Conservation (phyloP, 140 eudicot species). For the Erigeron philadelphicus region DNA sequence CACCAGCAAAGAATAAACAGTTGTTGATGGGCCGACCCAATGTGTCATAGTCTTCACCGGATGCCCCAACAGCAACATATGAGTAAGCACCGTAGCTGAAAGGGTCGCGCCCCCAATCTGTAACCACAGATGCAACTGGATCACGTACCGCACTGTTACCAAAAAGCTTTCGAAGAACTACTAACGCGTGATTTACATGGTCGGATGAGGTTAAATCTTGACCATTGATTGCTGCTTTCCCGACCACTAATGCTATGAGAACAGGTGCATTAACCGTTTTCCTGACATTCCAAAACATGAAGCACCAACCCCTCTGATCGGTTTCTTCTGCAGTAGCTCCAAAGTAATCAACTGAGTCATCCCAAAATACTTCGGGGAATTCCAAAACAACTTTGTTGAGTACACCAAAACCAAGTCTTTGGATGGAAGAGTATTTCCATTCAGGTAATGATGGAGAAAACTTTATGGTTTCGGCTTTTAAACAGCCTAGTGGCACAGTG, state of each 20-base stretch:
- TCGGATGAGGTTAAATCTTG: constrained; percentile 49
- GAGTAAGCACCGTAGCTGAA: constrained; percentile 95
- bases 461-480: constrained; percentile 69
- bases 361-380: constrained; percentile 94
- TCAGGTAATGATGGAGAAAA: constrained; percentile 78
- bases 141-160: constrained; percentile 65
- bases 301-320: constrained; percentile 77
- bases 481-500: constrained; percentile 94
- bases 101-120: constrained; percentile 98
- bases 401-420: constrained; percentile 89
- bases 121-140: constrained; percentile 90
- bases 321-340: constrained; percentile 92
- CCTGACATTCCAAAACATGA: constrained; percentile 96
- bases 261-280: constrained; percentile 97
- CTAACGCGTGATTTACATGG: constrained; percentile 71
- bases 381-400: constrained; percentile 89
- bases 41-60: constrained; percentile 93
- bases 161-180: constrained; percentile 81
- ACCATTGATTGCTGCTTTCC: constrained; percentile 77
- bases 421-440: constrained; percentile 76
- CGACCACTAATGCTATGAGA: constrained; percentile 89
- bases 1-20: constrained; percentile 95
- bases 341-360: constrained; percentile 89
- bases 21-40: constrained; percentile 81
- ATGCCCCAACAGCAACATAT: constrained; percentile 90